Percentiles rank a stretch among this genome's conserved stretches.
These are phyloP conservation scores for Aurantiochytrium sp. DNA, from an alignment of 108 stramenopile species.

Conservation along the genomic window DNA sequence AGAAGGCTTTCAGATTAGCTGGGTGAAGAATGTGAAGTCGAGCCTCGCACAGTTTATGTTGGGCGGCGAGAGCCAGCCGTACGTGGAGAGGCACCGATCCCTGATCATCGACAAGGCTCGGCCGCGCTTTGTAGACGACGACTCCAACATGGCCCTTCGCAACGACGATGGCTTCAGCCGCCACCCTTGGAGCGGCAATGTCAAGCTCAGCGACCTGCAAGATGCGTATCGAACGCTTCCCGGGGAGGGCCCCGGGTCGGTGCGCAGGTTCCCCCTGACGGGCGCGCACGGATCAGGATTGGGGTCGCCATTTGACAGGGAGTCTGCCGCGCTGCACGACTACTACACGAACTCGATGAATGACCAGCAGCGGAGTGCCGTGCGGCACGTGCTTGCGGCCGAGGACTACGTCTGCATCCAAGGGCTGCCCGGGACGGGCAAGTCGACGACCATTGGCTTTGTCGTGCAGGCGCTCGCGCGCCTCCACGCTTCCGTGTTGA, in stretches of 20 bases:
- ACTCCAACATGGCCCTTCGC: background rate
- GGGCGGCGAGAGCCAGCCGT: background rate
- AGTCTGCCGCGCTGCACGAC: too few relatives aligned
- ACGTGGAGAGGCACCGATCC: background rate
- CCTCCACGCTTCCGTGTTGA: conserved; percentile 76
- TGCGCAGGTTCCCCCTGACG: too few relatives aligned
- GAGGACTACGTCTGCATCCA: conserved; percentile 39
- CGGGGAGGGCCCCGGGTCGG: too few relatives aligned
- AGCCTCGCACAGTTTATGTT: background rate
- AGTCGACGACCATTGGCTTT: conserved; percentile 62
- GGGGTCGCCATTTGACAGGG: background rate
- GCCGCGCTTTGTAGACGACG: background rate
- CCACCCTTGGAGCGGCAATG: background rate
- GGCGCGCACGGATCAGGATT: too few relatives aligned
- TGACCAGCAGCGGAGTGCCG: background rate
- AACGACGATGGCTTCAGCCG: background rate
- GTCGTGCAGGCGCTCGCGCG: conserved; percentile 76
- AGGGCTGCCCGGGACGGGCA: conserved; percentile 59
- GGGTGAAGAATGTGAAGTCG: background rate
- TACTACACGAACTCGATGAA: background rate
- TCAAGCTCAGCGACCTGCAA: background rate
- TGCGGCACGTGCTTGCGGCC: background rate
- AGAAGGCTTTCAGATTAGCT: background rate
- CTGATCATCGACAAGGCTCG: background rate
- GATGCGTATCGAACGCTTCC: background rate